Conservation (phyloP, 176 grass and related monocot genomes). For the Saccharum spontaneum region DNA sequence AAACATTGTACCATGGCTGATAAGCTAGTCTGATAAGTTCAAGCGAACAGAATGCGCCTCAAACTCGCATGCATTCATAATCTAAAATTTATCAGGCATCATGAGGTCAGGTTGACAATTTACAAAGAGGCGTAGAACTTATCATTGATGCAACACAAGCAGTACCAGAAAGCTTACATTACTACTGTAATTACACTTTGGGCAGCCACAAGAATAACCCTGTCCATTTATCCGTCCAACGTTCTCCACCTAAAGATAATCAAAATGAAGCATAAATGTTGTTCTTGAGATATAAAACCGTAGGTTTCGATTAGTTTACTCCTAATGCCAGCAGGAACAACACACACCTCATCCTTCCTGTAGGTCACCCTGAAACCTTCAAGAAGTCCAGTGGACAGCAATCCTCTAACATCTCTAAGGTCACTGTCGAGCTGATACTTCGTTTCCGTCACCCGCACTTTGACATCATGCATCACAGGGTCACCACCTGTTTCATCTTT, state of each 20-base stretch:
- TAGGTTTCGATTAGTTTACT: slow-evolving; percentile 17
- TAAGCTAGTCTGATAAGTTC: no score
- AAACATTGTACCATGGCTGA: no score
- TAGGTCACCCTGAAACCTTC: slow-evolving; percentile 71
- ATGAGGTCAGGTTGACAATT: neutral
- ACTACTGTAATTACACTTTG: slow-evolving; percentile 40
- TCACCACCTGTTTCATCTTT: slow-evolving; percentile 20
- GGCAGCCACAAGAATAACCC: slow-evolving; percentile 67
- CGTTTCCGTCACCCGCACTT: neutral
- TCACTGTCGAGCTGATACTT: slow-evolving; percentile 56
- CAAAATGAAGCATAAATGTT: slow-evolving; percentile 32
- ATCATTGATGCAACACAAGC: neutral
- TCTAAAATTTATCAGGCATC: slow-evolving; percentile 45
- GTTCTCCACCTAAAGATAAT: slow-evolving; percentile 48
- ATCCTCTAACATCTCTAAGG: slow-evolving; percentile 59
- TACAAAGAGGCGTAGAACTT: neutral
- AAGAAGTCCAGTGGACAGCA: slow-evolving; percentile 77
- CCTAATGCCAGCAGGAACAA: slow-evolving; percentile 30
- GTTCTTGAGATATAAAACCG: neutral
- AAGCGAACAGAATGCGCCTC: slow-evolving; percentile 46
- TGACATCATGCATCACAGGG: slow-evolving; percentile 30
- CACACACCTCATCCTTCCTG: slow-evolving; percentile 53
- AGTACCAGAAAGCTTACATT: slow-evolving; percentile 53
- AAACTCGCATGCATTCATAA: slow-evolving; percentile 63
- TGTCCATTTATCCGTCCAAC: slow-evolving; percentile 48